Conservation (phyloP, 306 rosid species). For the Rubus idaeus region DNA sequence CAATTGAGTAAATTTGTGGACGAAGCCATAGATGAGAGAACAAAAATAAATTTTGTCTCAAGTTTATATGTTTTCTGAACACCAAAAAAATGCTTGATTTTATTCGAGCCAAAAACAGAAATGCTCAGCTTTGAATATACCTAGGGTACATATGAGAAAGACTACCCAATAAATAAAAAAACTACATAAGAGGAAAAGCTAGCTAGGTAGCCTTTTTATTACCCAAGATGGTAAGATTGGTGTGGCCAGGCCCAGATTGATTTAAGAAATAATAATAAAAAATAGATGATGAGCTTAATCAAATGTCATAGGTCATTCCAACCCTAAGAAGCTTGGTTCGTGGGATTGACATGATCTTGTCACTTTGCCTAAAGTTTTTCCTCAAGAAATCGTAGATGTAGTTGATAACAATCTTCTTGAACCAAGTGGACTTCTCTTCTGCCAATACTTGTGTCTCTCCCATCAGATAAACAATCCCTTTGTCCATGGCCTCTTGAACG, state of each 20-base stretch:
- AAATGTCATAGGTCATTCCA: conserved; percentile 50
- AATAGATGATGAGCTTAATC: neutral
- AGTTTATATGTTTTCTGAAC: too few species aligned
- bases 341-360: conserved; percentile 45
- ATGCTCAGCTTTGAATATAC: neutral
- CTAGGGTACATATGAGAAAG: neutral
- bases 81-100: neutral
- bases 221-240: neutral
- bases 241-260: neutral
- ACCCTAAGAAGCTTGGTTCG: conserved; percentile 61
- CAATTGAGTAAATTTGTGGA: too few species aligned
- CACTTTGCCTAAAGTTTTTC: conserved; percentile 67
- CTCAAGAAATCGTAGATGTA: conserved; percentile 61
- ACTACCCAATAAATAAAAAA: neutral
- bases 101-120: neutral
- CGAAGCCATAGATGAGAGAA: too few species aligned
- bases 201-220: neutral
- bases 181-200: neutral
- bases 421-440: conserved; percentile 46
- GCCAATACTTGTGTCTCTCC: conserved; percentile 75
- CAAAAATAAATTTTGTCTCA: too few species aligned
- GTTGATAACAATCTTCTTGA: conserved; percentile 64
- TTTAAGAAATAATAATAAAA: neutral
- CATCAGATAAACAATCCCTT: conserved; percentile 65
- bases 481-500: conserved; percentile 54